Percentiles rank a stretch among this genome's conserved stretches.
These are phyloP conservation scores for Salix caprea DNA, from an alignment of 345 rosid species.

Conservation along the genomic window DNA sequence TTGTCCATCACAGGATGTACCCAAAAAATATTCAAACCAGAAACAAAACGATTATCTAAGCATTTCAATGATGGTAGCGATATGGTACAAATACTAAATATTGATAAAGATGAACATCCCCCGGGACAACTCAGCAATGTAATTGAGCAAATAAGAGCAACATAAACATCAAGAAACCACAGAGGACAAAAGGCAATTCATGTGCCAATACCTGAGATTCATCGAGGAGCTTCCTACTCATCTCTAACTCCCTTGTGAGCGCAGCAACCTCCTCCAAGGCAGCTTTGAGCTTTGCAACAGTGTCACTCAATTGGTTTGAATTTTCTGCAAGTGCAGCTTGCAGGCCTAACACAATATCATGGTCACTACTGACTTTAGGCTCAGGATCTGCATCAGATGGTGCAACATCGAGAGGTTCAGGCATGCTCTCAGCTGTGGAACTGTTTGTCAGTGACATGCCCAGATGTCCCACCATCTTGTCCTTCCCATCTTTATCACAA, in stretches of 20 bases:
- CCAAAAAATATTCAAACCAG: background rate
- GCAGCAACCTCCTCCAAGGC: constrained; percentile 64
- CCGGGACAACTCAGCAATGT: background rate
- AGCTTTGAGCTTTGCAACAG: constrained; percentile 59
- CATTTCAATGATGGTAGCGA: background rate
- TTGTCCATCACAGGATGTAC: background rate
- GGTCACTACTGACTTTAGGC: constrained; percentile 30
- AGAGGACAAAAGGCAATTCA: background rate
- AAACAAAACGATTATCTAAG: background rate
- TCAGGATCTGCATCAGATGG: constrained; percentile 42
- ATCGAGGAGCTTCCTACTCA: constrained; percentile 70
- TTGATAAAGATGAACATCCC: background rate
- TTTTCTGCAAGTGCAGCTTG: constrained; percentile 55
- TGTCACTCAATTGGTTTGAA: constrained; percentile 54
- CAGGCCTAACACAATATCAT: constrained; percentile 45
- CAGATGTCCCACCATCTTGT: constrained; percentile 48
- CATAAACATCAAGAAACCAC: background rate
- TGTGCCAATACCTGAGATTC: constrained; percentile 80
- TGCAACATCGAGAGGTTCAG: constrained; percentile 37
- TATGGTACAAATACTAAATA: background rate
- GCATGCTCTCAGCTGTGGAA: constrained; percentile 85
- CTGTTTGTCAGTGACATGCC: constrained; percentile 74
- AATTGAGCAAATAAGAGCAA: background rate
- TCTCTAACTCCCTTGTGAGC: constrained; percentile 71
- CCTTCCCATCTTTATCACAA: constrained; percentile 56